Base-by-base conservation (phyloP, 2,329 filamentous ascomycete genomes). In the Colletotrichum graminicola region DNA sequence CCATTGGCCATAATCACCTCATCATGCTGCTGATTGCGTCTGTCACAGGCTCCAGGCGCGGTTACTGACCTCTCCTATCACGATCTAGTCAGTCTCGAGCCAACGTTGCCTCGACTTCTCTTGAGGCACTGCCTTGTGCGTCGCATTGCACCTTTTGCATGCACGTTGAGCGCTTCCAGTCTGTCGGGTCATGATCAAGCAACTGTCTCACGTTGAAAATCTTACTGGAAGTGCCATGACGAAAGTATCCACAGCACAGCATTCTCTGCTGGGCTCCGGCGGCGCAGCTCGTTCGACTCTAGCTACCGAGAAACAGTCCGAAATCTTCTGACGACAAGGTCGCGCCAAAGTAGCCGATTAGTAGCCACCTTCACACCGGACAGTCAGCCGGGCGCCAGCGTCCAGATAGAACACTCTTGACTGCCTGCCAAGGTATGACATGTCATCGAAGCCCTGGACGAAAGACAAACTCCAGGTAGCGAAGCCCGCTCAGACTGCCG, bases 81-180 rank as follows among this genome's bases (percentile, higher is more conserved):
- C 56, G 29, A 57, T 43, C 41, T 11, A 41, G 43, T 12, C 34
- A 49, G 36, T 49, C 16, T 62, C 54, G 32, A 62, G 41, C 61
- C 67, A 57, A 57, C 66, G 60, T 26, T 23, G 66, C 55, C 60
- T 47, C 26, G 29, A 51, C 54, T 55, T 56, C 61, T 51, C 56
- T 43, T 66, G 23, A 6, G 26, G 23, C 43, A 39, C 16, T 62
- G 55, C 32, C 41, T 71, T 16, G 34, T 43, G 61, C 62, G 66
- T 66, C 52, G 56, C 66, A 72, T 70, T 71, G 66, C 55, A 34
- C 51, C 60, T 29, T 60, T 60, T 59, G 76, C 68, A 77, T 77
- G 76, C 76, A 78, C 67, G 75, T 66, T 74, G 75, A 70, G 77
- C 77, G 77, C 76, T 78, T 77, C 78, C 79, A 75, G 71, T 76